Conservation (phyloP, 768 basidiomycete species). For the Naganishia vishniacii region DNA sequence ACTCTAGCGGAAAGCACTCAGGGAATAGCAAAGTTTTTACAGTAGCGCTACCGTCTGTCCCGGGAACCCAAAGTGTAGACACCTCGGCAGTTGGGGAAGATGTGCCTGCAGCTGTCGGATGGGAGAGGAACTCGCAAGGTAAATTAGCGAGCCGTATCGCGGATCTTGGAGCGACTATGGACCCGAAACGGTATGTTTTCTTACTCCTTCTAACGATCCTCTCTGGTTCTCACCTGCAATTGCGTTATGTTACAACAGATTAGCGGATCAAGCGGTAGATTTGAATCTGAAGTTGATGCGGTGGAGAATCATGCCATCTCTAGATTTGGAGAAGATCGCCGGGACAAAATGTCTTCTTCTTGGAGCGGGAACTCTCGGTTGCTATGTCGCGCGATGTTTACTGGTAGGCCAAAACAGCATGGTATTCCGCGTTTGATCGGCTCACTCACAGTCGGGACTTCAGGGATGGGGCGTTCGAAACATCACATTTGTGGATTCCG, state of each 20-base stretch:
- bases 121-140: slow-evolving; percentile 87
- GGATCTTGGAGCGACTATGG: slow-evolving; percentile 94
- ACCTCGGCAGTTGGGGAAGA: not conserved
- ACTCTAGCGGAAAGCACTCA: slow-evolving; percentile 19
- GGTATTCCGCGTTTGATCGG: not conserved
- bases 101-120: slow-evolving; percentile 72
- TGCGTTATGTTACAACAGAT: slow-evolving; percentile 50
- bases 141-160: slow-evolving; percentile 81
- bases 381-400: slow-evolving; percentile 84
- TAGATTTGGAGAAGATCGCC: slow-evolving; percentile 83
- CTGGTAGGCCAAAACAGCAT: slow-evolving; percentile 60
- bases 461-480: slow-evolving; percentile 94
- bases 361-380: slow-evolving; percentile 93
- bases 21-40: slow-evolving; percentile 7
- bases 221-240: not conserved
- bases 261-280: slow-evolving; percentile 96
- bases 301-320: slow-evolving; percentile 85
- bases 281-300: slow-evolving; percentile 96
- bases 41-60: not conserved
- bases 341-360: slow-evolving; percentile 73
- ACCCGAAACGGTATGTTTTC: slow-evolving; percentile 63
- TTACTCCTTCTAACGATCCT: not conserved
- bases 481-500: slow-evolving; percentile 88
- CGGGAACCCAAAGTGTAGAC: not conserved
- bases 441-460: not conserved